Evolutionary conservation across 805 yeast species (phyloP).

Genomic region (Sugiyamaella chiloensis): DNA sequence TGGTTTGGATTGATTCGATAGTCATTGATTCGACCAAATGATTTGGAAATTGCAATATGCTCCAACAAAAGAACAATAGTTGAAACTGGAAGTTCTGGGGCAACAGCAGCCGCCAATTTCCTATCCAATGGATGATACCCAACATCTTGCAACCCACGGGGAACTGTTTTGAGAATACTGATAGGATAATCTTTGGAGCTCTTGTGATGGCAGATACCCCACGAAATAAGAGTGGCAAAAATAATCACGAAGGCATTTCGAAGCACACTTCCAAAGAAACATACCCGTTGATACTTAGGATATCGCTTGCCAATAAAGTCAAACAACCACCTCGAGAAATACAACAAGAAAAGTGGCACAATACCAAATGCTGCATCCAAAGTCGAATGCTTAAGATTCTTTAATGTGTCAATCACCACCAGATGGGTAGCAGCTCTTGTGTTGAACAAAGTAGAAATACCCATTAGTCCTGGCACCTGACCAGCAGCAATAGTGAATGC

Average conservation of each 20-base stretch:
- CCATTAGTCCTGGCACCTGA: conserved; percentile 85
- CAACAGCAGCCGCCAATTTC: conserved; percentile 58
- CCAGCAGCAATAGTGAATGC: conserved; percentile 80
- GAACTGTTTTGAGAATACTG: conserved; percentile 70
- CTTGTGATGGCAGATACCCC: conserved; percentile 61
- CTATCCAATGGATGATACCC: conserved; percentile 67
- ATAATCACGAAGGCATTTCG: conserved; percentile 81
- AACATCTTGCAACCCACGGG: conserved; percentile 74
- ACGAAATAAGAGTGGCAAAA: conserved; percentile 77
- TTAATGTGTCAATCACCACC: conserved; percentile 68
- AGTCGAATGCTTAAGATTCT: conserved; percentile 64
- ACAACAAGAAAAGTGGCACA: conserved; percentile 67
- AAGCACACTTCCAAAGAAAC: conserved; percentile 71
- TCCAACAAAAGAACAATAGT: conserved; percentile 78
- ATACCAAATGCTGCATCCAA: conserved; percentile 89
- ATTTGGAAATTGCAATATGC: conserved; percentile 90
- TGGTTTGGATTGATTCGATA: conserved; percentile 90
- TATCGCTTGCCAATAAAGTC: conserved; percentile 58
- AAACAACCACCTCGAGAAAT: conserved; percentile 64
- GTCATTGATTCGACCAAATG: conserved; percentile 89
- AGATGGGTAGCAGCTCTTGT: conserved; percentile 68
- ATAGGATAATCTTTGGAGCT: conserved; percentile 45
- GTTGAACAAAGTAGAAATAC: conserved; percentile 59
- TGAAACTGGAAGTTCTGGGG: conserved; percentile 81
- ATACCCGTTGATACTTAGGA: conserved; percentile 53